Evolutionary conservation across 2,329 filamentous ascomycete genomes (phyloP).

Genomic region (Fusarium circinatum): DNA sequence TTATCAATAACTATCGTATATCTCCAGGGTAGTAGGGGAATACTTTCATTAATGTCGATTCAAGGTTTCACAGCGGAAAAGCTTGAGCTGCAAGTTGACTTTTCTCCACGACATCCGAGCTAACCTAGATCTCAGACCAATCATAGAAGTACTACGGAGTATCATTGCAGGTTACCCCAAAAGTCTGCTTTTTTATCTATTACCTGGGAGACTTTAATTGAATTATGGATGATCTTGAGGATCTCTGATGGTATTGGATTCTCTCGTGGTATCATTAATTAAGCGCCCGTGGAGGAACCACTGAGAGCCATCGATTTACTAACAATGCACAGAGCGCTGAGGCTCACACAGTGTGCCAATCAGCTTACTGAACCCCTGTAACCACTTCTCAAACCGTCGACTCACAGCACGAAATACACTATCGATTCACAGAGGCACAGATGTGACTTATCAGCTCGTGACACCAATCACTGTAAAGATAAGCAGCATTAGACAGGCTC

Average conservation of each 20-base stretch:
- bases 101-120: neutral
- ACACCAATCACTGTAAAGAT: neutral
- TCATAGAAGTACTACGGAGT: no score
- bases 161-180: neutral
- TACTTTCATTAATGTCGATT: neutral
- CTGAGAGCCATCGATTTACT: neutral
- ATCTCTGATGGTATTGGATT: neutral
- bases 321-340: neutral
- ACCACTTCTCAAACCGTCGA: constrained; percentile 30
- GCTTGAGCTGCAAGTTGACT: neutral
- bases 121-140: neutral
- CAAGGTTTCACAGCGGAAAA: neutral
- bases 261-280: neutral
- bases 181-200: neutral
- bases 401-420: constrained; percentile 20
- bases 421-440: constrained; percentile 7
- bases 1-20: no score
- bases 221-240: neutral
- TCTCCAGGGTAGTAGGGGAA: fast-evolving
- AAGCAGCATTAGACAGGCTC: neutral
- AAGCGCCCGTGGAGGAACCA: neutral
- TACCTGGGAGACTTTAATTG: fast-evolving
- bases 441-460: constrained; percentile 6
- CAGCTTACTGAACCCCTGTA: constrained; percentile 25
- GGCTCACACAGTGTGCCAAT: constrained; percentile 13